Evolutionary conservation across 371 early-diverging fungal genomes (phyloP).

Genomic region (Chytridium lagenaria): DNA sequence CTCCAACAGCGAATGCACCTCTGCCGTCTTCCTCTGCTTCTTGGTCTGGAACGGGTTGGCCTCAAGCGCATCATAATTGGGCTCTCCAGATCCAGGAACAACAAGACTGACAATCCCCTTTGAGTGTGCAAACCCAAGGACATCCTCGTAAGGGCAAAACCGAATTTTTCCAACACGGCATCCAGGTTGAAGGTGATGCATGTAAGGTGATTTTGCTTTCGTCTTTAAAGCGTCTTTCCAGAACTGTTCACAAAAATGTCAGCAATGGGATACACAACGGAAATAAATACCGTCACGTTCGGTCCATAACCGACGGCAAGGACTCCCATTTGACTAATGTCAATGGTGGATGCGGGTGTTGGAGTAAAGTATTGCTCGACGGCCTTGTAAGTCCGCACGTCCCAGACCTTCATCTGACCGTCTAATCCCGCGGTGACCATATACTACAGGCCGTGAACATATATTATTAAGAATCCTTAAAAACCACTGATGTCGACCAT

Average conservation of each 20-base stretch:
- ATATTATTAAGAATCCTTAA: neutral
- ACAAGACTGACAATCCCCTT: slow-evolving; percentile 85
- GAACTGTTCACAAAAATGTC: slow-evolving; percentile 43
- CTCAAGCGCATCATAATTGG: slow-evolving; percentile 94
- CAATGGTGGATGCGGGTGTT: slow-evolving; percentile 73
- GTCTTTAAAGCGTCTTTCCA: slow-evolving; percentile 88
- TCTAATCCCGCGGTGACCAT: slow-evolving; percentile 96
- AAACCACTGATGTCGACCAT: neutral
- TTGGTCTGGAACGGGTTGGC: slow-evolving; percentile 94
- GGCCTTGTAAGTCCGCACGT: slow-evolving; percentile 87
- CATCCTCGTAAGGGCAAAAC: slow-evolving; percentile 98
- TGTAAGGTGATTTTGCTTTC: slow-evolving; percentile 85
- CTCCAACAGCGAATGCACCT: slow-evolving; percentile 92
- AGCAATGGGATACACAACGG: neutral
- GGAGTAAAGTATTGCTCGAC: slow-evolving; percentile 82
- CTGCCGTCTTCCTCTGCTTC: slow-evolving; percentile 89
- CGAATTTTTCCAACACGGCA: slow-evolving; percentile 62
- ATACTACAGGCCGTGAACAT: slow-evolving; percentile 48
- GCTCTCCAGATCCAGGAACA: slow-evolving; percentile 93
- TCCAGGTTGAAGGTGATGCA: slow-evolving; percentile 78
- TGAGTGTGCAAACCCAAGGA: slow-evolving; percentile 89
- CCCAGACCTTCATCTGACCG: slow-evolving; percentile 94
- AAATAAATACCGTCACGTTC: slow-evolving; percentile 63
- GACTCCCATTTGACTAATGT: slow-evolving; percentile 87
- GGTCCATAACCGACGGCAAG: slow-evolving; percentile 85